Conservation (phyloP, 2,329 filamentous ascomycete species). For the Decorospora gaudefroyi region DNA sequence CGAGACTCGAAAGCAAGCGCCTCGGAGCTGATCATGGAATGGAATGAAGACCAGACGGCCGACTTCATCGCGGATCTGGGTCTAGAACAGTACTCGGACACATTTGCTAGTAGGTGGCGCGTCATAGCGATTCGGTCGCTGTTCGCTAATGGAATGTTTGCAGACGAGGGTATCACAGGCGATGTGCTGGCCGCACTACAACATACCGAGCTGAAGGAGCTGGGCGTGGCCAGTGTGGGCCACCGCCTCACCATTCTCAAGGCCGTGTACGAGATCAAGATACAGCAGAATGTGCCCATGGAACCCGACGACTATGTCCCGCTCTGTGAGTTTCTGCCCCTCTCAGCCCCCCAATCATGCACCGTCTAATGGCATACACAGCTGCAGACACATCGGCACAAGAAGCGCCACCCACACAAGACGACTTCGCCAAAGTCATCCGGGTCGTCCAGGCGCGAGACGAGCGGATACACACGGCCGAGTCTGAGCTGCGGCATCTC, state of each 20-base stretch:
- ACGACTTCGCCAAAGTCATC: constrained; percentile 89
- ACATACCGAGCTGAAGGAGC: constrained; percentile 92
- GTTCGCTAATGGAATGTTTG: constrained; percentile 19
- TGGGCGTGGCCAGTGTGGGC: constrained; percentile 90
- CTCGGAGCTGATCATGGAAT: constrained; percentile 76
- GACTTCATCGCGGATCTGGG: constrained; percentile 84
- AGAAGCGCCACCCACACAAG: constrained; percentile 84
- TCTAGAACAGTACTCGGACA: constrained; percentile 78
- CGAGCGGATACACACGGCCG: constrained; percentile 81
- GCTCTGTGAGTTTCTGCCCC: constrained; percentile 66
- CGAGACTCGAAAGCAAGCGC: constrained; percentile 70
- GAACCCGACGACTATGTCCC: constrained; percentile 94
- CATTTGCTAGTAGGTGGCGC: constrained; percentile 72
- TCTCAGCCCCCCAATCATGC: not conserved
- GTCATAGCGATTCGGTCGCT: not conserved
- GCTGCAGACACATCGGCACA: constrained; percentile 87
- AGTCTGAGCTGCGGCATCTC: constrained; percentile 80
- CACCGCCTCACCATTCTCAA: constrained; percentile 95
- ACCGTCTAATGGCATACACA: constrained; percentile 47
- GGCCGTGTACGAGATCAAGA: constrained; percentile 94
- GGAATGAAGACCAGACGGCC: constrained; percentile 84
- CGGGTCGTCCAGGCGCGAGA: constrained; percentile 88
- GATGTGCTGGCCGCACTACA: constrained; percentile 86
- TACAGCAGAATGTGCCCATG: constrained; percentile 86
- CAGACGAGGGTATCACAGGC: constrained; percentile 93